phyloP scores from a whole-genome alignment of 371 early-diverging fungal species.

The Actinomortierella wolfii region DNA sequence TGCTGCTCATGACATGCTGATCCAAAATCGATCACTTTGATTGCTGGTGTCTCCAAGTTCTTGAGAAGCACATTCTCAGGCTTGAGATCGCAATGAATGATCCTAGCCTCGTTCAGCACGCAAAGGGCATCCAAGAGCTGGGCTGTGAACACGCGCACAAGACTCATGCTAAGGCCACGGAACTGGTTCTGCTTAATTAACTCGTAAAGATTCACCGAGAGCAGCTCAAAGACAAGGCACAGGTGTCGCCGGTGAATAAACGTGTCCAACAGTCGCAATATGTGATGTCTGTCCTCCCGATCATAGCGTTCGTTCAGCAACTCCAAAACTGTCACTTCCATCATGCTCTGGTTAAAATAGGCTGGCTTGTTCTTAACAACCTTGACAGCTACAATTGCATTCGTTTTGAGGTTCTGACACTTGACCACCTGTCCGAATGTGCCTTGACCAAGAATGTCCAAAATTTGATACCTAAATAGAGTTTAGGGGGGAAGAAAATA shows the following conservation, averaged over 20 bases:
- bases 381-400: constrained; percentile 92
- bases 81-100: constrained; percentile 99
- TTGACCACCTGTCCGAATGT: constrained; percentile 99
- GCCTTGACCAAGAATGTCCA: constrained; percentile 94
- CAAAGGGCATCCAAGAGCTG: constrained; percentile 90
- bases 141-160: constrained; percentile 81
- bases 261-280: constrained; percentile 78
- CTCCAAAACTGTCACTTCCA: constrained; percentile 91
- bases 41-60: constrained; percentile 74
- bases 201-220: constrained; percentile 94
- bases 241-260: constrained; percentile 93
- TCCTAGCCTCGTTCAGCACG: constrained; percentile 77
- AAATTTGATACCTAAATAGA: constrained; percentile 71
- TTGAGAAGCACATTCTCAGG: constrained; percentile 97
- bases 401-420: constrained; percentile 84
- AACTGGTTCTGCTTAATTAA: constrained; percentile 90
- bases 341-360: constrained; percentile 90
- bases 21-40: constrained; percentile 99
- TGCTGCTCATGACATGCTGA: constrained; percentile 90
- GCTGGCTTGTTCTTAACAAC: constrained; percentile 94
- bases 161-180: constrained; percentile 82
- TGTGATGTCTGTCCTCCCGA: constrained; percentile 77
- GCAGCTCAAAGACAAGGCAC: constrained; percentile 94
- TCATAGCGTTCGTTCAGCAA: constrained; percentile 77
- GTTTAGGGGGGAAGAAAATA: not conserved